A percentile compares a stretch with the other conserved stretches of the same genome.
Evolutionary conservation across 208 protist genomes (phyloP).

Genomic region (Porcisia deanei): DNA sequence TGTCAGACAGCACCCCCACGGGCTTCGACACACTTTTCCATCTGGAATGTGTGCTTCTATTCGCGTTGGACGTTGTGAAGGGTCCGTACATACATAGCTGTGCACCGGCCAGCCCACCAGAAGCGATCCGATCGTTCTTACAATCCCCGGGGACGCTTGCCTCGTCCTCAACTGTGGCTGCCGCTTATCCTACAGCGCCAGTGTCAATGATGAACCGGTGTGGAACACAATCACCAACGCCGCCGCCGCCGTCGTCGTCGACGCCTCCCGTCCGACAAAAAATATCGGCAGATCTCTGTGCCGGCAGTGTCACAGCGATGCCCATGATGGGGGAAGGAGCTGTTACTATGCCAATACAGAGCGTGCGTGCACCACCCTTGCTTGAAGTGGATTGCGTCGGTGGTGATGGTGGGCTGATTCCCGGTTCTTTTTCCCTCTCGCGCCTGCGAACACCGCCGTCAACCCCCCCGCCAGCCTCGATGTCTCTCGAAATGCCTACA

Average conservation of each 20-base stretch:
- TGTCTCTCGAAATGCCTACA: neutral
- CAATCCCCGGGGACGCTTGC: slow-evolving; percentile 6
- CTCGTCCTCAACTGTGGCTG: neutral
- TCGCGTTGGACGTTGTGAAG: slow-evolving; percentile 80
- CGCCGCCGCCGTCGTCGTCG: neutral
- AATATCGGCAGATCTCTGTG: neutral
- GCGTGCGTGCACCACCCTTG: neutral
- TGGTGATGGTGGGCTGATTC: neutral
- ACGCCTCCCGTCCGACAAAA: neutral
- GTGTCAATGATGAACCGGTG: no score
- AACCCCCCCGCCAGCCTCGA: neutral
- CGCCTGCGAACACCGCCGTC: neutral
- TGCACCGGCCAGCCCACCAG: slow-evolving; percentile 49
- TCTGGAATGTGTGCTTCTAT: slow-evolving; percentile 74
- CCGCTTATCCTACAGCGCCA: neutral
- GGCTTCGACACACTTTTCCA: slow-evolving; percentile 25
- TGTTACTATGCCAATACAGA: neutral
- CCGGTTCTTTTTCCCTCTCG: neutral
- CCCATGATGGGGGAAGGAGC: neutral
- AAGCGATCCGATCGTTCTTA: slow-evolving; percentile 23
- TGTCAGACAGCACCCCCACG: neutral
- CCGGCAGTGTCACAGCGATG: neutral
- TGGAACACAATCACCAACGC: neutral
- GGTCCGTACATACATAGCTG: slow-evolving; percentile 83
- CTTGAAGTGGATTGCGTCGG: neutral